Conservation (phyloP, 2,329 filamentous ascomycete genomes). For the Pseudophaeomoniella oleicola region DNA sequence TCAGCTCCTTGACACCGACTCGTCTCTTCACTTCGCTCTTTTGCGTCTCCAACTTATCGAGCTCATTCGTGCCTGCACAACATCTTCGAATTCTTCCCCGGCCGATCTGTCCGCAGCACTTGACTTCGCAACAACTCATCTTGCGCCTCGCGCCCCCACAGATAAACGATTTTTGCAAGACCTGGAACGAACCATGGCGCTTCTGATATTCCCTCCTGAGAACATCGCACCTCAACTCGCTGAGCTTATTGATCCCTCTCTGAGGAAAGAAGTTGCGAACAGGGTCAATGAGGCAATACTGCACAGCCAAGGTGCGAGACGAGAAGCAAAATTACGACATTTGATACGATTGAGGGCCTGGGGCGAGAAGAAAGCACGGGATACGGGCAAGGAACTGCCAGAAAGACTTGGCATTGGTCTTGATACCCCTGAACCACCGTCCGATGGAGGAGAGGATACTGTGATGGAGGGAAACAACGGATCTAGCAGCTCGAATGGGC, state of each 20-base stretch:
- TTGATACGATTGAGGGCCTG: constrained; percentile 72
- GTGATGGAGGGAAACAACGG: constrained; percentile 2
- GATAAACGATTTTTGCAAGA: constrained; percentile 72
- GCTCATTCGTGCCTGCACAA: constrained; percentile 65
- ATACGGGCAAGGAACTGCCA: constrained; percentile 30
- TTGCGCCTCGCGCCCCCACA: constrained; percentile 73
- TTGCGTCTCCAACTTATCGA: constrained; percentile 87
- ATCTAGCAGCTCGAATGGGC: constrained; percentile 6
- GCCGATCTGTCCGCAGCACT: constrained; percentile 59
- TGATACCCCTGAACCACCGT: constrained; percentile 10
- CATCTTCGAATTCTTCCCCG: constrained; percentile 30
- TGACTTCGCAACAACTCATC: constrained; percentile 72
- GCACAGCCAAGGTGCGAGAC: constrained; percentile 52
- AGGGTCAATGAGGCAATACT: constrained; percentile 83
- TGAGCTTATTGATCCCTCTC: constrained; percentile 60
- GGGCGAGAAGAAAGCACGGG: constrained; percentile 51
- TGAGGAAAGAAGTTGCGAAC: constrained; percentile 72
- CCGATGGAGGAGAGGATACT: neutral
- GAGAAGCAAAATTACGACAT: constrained; percentile 68
- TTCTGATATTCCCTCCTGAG: constrained; percentile 77
- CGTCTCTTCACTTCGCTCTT: constrained; percentile 74
- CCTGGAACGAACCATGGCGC: constrained; percentile 81
- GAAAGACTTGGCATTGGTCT: constrained; percentile 30
- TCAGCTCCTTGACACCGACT: constrained; percentile 76
- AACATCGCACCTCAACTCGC: constrained; percentile 59